Evolutionary conservation across 1,139 yeast genomes (phyloP).

Genomic region (Lodderomyces metapsilosis): DNA sequence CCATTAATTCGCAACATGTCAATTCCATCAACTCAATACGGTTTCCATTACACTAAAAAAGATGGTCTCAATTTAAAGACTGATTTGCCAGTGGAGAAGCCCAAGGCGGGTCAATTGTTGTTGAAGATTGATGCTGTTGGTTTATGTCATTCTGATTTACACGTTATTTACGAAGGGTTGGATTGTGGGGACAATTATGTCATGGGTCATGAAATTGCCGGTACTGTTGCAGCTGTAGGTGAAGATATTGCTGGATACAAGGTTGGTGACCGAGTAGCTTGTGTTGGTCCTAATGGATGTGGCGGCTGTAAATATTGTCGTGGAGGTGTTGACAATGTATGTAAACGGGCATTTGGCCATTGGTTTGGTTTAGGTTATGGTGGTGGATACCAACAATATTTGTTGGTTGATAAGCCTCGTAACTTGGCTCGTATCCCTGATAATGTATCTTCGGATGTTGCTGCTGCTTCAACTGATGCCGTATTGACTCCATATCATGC

Average conservation of each 20-base stretch:
- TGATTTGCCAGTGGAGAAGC: slow-evolving; percentile 27
- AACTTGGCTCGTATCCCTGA: slow-evolving; percentile 38
- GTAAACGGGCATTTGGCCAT: slow-evolving; percentile 21
- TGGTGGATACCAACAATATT: slow-evolving; percentile 46
- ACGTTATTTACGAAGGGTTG: slow-evolving; percentile 24
- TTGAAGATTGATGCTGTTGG: slow-evolving; percentile 46
- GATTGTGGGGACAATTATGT: slow-evolving; percentile 20
- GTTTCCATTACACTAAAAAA: slow-evolving; percentile 11
- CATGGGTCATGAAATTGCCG: slow-evolving; percentile 54
- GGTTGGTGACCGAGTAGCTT: slow-evolving; percentile 17
- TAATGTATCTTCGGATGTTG: slow-evolving; percentile 33
- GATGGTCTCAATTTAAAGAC: slow-evolving; percentile 13
- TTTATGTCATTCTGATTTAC: slow-evolving; percentile 45
- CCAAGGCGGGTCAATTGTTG: slow-evolving; percentile 31
- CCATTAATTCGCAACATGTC: slow-evolving; percentile 10
- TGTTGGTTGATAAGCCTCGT: slow-evolving; percentile 29
- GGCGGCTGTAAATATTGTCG: slow-evolving; percentile 26
- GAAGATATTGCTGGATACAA: slow-evolving; percentile 7
- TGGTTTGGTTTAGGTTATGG: slow-evolving; percentile 33
- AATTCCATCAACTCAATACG: slow-evolving; percentile 17
- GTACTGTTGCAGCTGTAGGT: slow-evolving; percentile 23
- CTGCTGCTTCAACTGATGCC: slow-evolving; percentile 44
- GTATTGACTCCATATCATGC: slow-evolving; percentile 47
- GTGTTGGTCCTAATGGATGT: slow-evolving; percentile 17
- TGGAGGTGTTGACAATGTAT: slow-evolving; percentile 34